phyloP scores from a whole-genome alignment of 192 early-diverging fungal species.

The Haplosporangium gracile region DNA sequence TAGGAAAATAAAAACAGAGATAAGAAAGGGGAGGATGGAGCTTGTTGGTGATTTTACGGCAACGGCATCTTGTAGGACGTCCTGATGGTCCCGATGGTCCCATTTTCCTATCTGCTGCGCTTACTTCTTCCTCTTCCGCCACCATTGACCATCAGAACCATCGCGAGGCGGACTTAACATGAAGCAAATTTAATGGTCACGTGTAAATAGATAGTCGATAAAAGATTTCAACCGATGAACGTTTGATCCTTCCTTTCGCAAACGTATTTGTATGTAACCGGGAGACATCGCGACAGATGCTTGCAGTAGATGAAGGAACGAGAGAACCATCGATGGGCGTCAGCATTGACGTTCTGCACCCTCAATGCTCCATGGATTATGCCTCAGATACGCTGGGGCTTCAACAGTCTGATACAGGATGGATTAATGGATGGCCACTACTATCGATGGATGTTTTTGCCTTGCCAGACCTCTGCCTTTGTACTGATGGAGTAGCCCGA shows the following conservation, averaged over 20 bases:
- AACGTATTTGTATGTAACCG: slow-evolving; percentile 6
- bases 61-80: neutral
- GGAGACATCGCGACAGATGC: neutral
- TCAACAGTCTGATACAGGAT: neutral
- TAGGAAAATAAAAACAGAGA: neutral
- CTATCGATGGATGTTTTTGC: neutral
- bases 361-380: neutral
- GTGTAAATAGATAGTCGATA: neutral
- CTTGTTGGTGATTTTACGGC: neutral
- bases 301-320: neutral
- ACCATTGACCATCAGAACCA: too few species aligned
- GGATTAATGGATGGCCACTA: slow-evolving; percentile 2
- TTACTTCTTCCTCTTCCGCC: too few species aligned
- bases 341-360: neutral
- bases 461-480: neutral
- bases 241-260: slow-evolving; percentile 10
- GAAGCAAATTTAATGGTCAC: neutral
- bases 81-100: neutral
- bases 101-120: too few species aligned
- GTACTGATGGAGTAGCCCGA: neutral
- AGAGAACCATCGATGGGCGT: neutral
- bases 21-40: neutral
- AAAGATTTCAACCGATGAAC: neutral
- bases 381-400: neutral
- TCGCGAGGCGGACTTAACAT: too few species aligned